Percentiles rank a stretch among this genome's conserved stretches.
Conservation (phyloP, 352 stramenopile genomes). For the Globisporangium echinulatum region DNA sequence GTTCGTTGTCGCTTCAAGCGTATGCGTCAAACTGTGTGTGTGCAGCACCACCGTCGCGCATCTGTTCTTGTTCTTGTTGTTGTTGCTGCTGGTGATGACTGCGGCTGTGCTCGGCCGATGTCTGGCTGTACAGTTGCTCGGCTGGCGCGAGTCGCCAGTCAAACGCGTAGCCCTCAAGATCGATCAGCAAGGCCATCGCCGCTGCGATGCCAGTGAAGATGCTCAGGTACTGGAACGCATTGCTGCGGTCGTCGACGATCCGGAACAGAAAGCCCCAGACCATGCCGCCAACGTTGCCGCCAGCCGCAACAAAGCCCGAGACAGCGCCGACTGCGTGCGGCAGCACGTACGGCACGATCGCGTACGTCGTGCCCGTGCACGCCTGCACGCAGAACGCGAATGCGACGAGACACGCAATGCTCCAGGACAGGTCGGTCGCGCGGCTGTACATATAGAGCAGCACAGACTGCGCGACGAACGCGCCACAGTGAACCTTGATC, state of each 20-base stretch:
- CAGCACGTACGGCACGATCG: conserved; percentile 53
- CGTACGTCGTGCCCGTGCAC: conserved; percentile 42
- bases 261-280: conserved; percentile 41
- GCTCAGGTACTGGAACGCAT: conserved; percentile 27
- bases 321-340: conserved; percentile 30
- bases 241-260: conserved; percentile 11
- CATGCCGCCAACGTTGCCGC: conserved; percentile 32
- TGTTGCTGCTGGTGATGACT: too few species aligned
- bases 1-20: too few species aligned
- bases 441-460: conserved; percentile 84
- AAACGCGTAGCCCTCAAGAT: not conserved
- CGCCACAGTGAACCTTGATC: conserved; percentile 66
- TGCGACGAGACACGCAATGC: conserved; percentile 72
- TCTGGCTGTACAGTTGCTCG: conserved; percentile 1
- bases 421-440: conserved; percentile 25
- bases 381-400: conserved; percentile 87
- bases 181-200: conserved; percentile 4
- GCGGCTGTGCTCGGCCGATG: too few species aligned
- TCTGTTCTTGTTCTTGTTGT: too few species aligned
- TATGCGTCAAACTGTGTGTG: too few species aligned
- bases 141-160: conserved; percentile 1
- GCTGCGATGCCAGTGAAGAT: conserved; percentile 16
- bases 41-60: too few species aligned
- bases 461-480: conserved; percentile 64
- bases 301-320: conserved; percentile 30